Conservation (phyloP, 441 rosid genomes). For the Rhodomyrtus psidioides region DNA sequence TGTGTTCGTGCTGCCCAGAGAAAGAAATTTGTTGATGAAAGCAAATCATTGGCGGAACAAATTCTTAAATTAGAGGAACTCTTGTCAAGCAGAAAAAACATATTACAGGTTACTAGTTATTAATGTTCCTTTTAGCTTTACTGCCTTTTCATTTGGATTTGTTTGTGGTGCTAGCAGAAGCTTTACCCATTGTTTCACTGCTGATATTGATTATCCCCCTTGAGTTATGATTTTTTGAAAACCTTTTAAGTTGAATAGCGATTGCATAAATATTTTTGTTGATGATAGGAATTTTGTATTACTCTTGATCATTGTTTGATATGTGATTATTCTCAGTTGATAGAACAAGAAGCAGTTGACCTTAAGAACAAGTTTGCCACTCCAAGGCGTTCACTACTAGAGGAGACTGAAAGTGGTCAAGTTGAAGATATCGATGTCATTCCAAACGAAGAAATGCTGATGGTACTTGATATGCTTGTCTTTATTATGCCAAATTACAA, state of each 20-base stretch:
- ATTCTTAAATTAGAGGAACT: conserved; percentile 68
- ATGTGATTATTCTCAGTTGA: conserved; percentile 29
- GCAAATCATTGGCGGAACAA: conserved; percentile 55
- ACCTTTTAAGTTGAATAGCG: neutral
- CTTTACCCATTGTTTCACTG: neutral
- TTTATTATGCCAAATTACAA: neutral
- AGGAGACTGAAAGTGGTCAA: conserved; percentile 79
- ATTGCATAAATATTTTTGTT: neutral
- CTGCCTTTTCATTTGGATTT: neutral
- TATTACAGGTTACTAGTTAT: conserved; percentile 55
- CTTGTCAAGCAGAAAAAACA: conserved; percentile 58
- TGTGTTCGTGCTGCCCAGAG: conserved; percentile 33
- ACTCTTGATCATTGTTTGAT: neutral
- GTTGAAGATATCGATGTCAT: conserved; percentile 87
- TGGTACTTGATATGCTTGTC: conserved; percentile 34
- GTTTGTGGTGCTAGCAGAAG: neutral
- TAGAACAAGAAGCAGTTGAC: conserved; percentile 82
- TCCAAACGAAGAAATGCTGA: conserved; percentile 91
- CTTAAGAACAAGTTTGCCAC: conserved; percentile 67
- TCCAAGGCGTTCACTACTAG: conserved; percentile 78
- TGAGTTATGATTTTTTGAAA: neutral
- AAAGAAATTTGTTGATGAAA: conserved; percentile 72
- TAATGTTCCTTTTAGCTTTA: neutral
- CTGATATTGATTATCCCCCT: neutral
- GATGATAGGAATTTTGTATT: neutral